Evolutionary conservation across 1,284 basidiomycete species (phyloP).

Genomic region (Stereum hirsutum): DNA sequence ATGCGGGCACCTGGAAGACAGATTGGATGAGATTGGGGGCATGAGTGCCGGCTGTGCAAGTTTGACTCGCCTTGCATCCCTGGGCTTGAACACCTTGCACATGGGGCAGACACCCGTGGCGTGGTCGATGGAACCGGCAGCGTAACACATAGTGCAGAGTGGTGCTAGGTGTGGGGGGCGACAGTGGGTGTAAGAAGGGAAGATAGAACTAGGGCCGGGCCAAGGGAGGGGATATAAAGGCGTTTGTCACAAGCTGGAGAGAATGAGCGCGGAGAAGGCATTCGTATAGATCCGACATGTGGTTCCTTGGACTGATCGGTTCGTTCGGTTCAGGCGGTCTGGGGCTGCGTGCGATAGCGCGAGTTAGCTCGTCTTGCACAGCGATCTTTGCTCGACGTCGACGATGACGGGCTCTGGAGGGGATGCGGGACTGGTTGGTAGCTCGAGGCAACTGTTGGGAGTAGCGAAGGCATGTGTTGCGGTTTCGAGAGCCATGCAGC

Average conservation of each 20-base stretch:
- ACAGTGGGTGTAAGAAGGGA: conserved; percentile 15
- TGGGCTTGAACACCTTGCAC: conserved; percentile 72
- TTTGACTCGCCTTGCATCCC: conserved; percentile 36
- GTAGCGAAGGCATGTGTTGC: too few species aligned
- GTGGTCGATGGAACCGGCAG: conserved; percentile 56
- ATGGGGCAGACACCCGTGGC: conserved; percentile 62
- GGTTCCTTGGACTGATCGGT: conserved; percentile 40
- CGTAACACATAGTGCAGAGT: conserved; percentile 55
- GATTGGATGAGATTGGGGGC: conserved; percentile 12
- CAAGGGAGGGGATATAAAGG: conserved; percentile 34
- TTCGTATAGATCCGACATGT: conserved; percentile 37
- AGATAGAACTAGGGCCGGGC: conserved; percentile 21
- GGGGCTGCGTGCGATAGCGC: too few species aligned
- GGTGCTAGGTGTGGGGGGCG: too few species aligned
- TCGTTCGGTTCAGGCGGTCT: conserved; percentile 24
- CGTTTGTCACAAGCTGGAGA: conserved; percentile 34
- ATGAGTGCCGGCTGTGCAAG: conserved; percentile 7
- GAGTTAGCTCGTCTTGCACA: too few species aligned
- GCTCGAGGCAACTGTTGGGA: too few species aligned
- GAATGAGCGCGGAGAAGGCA: conserved; percentile 23
- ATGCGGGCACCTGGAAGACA: conserved; percentile 55
- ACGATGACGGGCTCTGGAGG: too few species aligned
- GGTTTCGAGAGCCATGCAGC: too few species aligned
- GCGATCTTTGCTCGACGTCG: too few species aligned
- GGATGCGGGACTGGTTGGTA: too few species aligned